These are phyloP conservation scores for Musa acuminata DNA, from an alignment of 176 grass and related monocot species.

Conservation along the genomic window DNA sequence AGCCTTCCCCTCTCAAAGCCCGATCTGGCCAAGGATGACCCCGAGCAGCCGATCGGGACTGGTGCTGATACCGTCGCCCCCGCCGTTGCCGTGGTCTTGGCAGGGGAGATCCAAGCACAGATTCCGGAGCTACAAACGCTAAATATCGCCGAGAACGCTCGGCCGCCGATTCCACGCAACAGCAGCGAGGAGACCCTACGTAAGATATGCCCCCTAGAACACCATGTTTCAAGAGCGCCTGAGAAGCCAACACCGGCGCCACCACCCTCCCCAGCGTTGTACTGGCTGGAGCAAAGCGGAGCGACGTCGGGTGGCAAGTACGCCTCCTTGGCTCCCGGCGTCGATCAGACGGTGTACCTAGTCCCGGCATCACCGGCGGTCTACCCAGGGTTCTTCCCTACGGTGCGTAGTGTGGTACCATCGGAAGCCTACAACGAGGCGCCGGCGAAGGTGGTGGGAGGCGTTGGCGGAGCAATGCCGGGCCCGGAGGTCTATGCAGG, in stretches of 20 bases:
- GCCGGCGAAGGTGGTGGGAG: too few relatives aligned
- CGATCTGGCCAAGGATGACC: not conserved
- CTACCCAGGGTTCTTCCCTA: not conserved
- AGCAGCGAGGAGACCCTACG: not conserved
- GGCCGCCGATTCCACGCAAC: too few relatives aligned
- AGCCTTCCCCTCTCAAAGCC: not conserved
- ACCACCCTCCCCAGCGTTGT: not conserved
- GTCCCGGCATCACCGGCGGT: not conserved
- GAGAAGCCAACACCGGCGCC: not conserved
- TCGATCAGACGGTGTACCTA: not conserved
- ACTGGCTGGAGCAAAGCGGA: not conserved
- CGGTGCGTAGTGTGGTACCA: too few relatives aligned
- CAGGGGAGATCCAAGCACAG: not conserved
- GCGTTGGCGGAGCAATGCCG: not conserved
- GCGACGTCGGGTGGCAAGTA: not conserved
- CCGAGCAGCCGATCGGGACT: not conserved
- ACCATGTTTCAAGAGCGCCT: not conserved
- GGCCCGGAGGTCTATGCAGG: not conserved
- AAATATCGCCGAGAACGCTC: too few relatives aligned
- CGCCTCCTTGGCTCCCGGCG: not conserved
- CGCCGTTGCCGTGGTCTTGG: not conserved
- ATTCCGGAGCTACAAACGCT: not conserved
- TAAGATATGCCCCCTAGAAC: not conserved
- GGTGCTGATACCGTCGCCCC: not conserved
- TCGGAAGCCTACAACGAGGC: too few relatives aligned